A percentile compares a stretch with the other conserved stretches of the same genome.
Conservation (phyloP, 768 basidiomycete genomes). For the Suillus tomentosus region DNA sequence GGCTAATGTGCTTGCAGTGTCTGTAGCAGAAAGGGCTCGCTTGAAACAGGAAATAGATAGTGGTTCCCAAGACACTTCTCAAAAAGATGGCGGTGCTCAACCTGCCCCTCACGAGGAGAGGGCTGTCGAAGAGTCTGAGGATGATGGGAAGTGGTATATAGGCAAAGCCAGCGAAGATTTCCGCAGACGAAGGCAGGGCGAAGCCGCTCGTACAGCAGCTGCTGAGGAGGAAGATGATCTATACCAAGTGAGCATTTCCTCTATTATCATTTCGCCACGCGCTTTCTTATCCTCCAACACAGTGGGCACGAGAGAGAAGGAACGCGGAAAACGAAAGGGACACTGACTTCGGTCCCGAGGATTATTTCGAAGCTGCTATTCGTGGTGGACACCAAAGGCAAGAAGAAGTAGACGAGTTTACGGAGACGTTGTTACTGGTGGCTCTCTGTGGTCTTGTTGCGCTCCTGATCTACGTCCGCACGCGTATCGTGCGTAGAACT, state of each 20-base stretch:
- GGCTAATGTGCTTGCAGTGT: conserved; percentile 21
- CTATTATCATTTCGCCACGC: background rate
- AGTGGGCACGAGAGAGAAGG: conserved; percentile 81
- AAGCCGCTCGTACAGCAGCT: conserved; percentile 33
- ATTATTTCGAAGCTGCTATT: conserved; percentile 73
- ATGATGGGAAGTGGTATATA: conserved; percentile 78
- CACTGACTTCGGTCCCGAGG: conserved; percentile 77
- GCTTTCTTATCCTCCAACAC: conserved; percentile 16
- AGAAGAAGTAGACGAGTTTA: conserved; percentile 68
- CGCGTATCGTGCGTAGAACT: conserved; percentile 73
- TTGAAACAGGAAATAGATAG: conserved; percentile 30
- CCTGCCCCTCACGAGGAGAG: conserved; percentile 22
- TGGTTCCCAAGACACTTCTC: conserved; percentile 13
- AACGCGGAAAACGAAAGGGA: conserved; percentile 74
- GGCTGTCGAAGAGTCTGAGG: conserved; percentile 31
- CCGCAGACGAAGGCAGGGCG: conserved; percentile 51
- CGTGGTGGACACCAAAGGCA: conserved; percentile 63
- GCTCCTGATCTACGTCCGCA: conserved; percentile 75
- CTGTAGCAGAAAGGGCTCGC: conserved; percentile 24
- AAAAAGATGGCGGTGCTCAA: conserved; percentile 14
- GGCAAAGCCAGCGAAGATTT: conserved; percentile 84
- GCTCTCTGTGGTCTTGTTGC: conserved; percentile 73
- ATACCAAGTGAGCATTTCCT: conserved; percentile 55
- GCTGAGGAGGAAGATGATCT: conserved; percentile 73
- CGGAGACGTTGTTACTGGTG: conserved; percentile 80